Conservation (phyloP, 1,284 basidiomycete genomes). For the Melampsora larici-populina region DNA sequence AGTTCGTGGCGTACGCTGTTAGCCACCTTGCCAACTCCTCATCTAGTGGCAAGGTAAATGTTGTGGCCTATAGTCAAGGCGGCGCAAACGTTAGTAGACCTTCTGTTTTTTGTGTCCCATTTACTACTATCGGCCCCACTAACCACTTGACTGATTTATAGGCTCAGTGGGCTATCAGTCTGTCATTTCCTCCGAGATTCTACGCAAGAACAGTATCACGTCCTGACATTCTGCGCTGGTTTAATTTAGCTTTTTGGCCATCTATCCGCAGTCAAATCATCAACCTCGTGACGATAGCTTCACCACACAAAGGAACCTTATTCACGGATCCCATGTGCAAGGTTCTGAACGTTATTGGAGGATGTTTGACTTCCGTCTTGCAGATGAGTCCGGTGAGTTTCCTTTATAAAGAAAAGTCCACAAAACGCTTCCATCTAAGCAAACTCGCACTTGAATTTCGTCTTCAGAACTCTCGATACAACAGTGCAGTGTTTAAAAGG, state of each 20-base stretch:
- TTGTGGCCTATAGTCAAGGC: conserved; percentile 53
- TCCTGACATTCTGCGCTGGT: neutral
- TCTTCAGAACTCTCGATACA: neutral
- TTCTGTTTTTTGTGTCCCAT: no score
- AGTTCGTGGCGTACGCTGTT: conserved; percentile 53
- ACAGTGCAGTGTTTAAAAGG: conserved; percentile 2
- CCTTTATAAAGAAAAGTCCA: no score
- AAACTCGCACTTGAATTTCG: neutral
- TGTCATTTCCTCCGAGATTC: neutral
- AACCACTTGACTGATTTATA: neutral
- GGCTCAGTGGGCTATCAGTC: conserved; percentile 33
- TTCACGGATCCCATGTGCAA: conserved; percentile 43
- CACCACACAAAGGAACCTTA: conserved; percentile 14
- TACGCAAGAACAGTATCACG: neutral
- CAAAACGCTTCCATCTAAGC: no score
- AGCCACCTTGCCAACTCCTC: conserved; percentile 47
- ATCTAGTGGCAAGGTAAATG: conserved; percentile 49
- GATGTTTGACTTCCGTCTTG: conserved; percentile 7
- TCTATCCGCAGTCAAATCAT: conserved; percentile 14
- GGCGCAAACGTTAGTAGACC: conserved; percentile 17
- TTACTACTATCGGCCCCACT: no score
- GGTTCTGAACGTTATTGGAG: conserved; percentile 25
- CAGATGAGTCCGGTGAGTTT: neutral
- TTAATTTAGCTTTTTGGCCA: conserved; percentile 45
- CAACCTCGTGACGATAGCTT: neutral